Evolutionary conservation across 139 green algal species (phyloP).

Genomic region (Chlorella sp.): DNA sequence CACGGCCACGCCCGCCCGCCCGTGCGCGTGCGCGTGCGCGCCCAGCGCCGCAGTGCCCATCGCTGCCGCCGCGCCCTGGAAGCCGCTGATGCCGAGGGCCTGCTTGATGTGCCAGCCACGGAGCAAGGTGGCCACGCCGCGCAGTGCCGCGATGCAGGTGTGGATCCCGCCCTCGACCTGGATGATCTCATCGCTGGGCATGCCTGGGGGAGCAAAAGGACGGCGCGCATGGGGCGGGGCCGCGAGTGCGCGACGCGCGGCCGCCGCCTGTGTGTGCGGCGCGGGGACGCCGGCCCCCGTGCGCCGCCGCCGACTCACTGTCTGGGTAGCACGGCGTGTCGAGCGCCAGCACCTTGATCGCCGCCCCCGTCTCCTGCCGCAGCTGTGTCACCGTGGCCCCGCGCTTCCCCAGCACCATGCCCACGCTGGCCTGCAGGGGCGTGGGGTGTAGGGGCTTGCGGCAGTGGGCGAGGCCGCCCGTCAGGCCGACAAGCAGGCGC

Average conservation of each 20-base stretch:
- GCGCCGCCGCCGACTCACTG: too few species aligned
- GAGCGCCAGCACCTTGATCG: conserved; percentile 31
- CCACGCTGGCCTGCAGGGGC: conserved; percentile 2
- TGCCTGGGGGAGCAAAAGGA: too few species aligned
- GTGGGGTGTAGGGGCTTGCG: too few species aligned
- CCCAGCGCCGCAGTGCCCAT: background rate
- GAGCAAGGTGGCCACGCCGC: conserved; percentile 43
- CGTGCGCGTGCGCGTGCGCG: background rate
- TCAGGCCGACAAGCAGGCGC: too few species aligned
- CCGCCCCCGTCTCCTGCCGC: conserved; percentile 37
- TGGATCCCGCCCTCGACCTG: conserved; percentile 42
- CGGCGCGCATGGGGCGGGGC: too few species aligned
- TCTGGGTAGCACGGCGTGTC: too few species aligned
- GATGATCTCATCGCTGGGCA: conserved; percentile 34
- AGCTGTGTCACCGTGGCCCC: conserved; percentile 39
- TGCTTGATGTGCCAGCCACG: conserved; percentile 40
- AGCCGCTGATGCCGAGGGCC: background rate
- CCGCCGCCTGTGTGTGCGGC: too few species aligned
- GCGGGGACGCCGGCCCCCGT: too few species aligned
- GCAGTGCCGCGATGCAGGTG: conserved; percentile 29
- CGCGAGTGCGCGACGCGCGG: too few species aligned
- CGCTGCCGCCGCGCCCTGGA: background rate
- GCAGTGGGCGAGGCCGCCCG: too few species aligned
- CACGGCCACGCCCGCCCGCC: background rate
- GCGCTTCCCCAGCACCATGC: conserved; percentile 38